A percentile compares a stretch with the other conserved stretches of the same genome.
Evolutionary conservation across 306 rosid genomes (phyloP).

Genomic region (Oemleria cerasiformis): DNA sequence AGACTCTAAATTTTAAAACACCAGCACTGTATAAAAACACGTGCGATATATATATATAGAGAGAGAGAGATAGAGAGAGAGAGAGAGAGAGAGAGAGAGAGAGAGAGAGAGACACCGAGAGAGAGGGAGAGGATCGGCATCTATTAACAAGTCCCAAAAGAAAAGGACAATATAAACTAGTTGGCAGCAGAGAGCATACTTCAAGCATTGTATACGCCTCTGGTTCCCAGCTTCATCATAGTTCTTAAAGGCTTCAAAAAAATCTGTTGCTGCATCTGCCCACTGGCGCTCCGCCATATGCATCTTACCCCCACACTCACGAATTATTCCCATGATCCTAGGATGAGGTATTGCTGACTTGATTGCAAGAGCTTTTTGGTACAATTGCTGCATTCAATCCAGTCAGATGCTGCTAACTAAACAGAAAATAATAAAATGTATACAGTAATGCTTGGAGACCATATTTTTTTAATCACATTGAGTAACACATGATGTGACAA

Average conservation of each 20-base stretch:
- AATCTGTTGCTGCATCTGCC: constrained; percentile 98
- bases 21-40: background rate
- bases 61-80: background rate
- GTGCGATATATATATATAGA: too few species aligned
- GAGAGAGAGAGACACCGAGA: background rate
- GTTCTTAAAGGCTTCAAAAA: constrained; percentile 94
- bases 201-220: constrained; percentile 94
- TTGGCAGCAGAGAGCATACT: constrained; percentile 40
- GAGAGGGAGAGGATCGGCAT: background rate
- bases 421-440: constrained; percentile 8
- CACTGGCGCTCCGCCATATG: constrained; percentile 99
- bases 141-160: background rate
- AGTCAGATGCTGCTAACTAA: constrained; percentile 21
- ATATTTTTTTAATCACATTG: too few species aligned
- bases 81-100: background rate
- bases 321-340: constrained; percentile 95
- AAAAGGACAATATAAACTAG: background rate
- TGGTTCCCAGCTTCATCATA: constrained; percentile 98
- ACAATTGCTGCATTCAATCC: constrained; percentile 79
- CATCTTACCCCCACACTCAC: constrained; percentile 99
- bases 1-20: background rate
- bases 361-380: constrained; percentile 92
- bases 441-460: too few species aligned
- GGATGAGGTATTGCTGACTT: constrained; percentile 99
- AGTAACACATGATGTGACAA: too few species aligned